Evolutionary conservation across 257 asterid genomes (phyloP).

Genomic region (Linaria vulgaris): DNA sequence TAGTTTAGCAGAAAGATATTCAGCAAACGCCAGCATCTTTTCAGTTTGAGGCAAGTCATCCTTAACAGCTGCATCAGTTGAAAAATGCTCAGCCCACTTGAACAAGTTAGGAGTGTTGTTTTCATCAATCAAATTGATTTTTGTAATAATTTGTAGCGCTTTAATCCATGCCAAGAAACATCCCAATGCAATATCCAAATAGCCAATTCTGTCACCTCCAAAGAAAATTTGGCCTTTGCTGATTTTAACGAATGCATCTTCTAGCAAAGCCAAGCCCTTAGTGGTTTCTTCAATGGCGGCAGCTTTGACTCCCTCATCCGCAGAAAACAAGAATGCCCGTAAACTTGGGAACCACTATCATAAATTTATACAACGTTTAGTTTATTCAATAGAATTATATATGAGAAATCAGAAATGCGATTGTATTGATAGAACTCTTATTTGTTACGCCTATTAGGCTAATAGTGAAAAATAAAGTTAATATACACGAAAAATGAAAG

Average conservation of each 20-base stretch:
- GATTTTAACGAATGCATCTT: background rate
- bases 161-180: constrained; percentile 14
- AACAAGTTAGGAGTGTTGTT: constrained; percentile 1
- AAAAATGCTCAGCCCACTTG: constrained; percentile 2
- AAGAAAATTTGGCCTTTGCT: constrained; percentile 8
- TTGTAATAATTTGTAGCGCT: background rate
- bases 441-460: too few species aligned
- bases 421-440: too few species aligned
- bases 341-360: background rate
- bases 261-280: background rate
- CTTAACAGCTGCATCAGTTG: constrained; percentile 2
- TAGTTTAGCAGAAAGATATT: background rate
- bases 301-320: background rate
- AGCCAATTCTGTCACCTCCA: constrained; percentile 13
- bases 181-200: constrained; percentile 18
- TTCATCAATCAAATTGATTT: constrained; percentile 1
- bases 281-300: background rate
- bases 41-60: constrained; percentile 6
- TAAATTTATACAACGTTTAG: too few species aligned
- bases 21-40: background rate
- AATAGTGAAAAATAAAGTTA: too few species aligned
- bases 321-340: background rate
- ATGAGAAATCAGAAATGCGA: too few species aligned
- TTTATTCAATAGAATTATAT: too few species aligned
- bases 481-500: too few species aligned